Evolutionary conservation across 2,329 filamentous ascomycete species (phyloP).

Genomic region (Curvularia eragrostidis): DNA sequence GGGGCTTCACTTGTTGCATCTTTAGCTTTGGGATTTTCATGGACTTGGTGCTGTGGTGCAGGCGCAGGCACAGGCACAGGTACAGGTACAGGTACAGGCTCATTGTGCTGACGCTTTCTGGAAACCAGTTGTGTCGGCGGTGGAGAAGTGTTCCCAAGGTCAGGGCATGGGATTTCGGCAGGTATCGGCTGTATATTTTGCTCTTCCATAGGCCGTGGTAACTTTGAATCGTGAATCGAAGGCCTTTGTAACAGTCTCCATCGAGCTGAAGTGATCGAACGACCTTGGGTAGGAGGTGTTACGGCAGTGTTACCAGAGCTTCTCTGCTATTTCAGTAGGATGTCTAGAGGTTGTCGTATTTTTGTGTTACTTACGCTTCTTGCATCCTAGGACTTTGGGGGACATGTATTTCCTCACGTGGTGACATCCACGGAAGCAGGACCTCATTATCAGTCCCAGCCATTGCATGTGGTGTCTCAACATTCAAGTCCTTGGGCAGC

Average conservation of each 20-base stretch:
- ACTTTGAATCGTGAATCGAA: slow-evolving; percentile 27
- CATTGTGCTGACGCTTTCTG: background rate
- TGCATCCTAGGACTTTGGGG: slow-evolving; percentile 4
- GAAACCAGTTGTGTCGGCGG: slow-evolving; percentile 9
- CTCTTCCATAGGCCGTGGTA: slow-evolving; percentile 5
- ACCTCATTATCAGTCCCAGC: slow-evolving; percentile 21
- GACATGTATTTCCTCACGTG: slow-evolving; percentile 7
- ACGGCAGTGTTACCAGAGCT: background rate
- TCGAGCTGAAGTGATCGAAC: slow-evolving; percentile 22
- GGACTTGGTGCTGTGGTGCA: background rate
- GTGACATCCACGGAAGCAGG: background rate
- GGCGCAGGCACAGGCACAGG: background rate
- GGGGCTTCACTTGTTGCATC: background rate
- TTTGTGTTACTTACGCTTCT: slow-evolving; percentile 5
- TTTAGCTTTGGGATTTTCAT: background rate
- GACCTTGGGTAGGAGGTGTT: slow-evolving; percentile 12
- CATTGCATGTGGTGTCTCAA: background rate
- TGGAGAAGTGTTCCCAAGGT: background rate
- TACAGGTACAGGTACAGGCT: background rate
- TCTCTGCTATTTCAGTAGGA: slow-evolving; percentile 11
- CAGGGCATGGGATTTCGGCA: background rate
- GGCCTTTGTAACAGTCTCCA: slow-evolving; percentile 27
- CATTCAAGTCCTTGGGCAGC: background rate
- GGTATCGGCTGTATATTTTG: background rate
- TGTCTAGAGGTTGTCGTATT: background rate